phyloP scores from a whole-genome alignment of 208 protist genomes.

The Leishmania major region DNA sequence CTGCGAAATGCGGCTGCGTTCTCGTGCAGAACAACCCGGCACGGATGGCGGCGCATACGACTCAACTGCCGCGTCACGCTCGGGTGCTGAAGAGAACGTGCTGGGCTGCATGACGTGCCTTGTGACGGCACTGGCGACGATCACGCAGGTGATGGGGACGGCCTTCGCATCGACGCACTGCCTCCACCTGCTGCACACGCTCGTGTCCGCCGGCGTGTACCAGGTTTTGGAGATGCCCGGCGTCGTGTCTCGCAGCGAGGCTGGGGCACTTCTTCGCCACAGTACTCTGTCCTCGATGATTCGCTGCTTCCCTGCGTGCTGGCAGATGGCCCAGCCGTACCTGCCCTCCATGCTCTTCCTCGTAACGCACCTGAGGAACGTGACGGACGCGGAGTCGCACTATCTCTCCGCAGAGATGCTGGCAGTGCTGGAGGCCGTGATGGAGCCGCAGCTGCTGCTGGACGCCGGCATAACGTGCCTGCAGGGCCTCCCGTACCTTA shows the following conservation, averaged over 20 bases:
- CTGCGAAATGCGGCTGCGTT: slow-evolving; percentile 33
- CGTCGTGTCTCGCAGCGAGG: slow-evolving; percentile 41
- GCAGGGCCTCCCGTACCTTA: slow-evolving; percentile 56
- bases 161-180: slow-evolving; percentile 62
- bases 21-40: neutral
- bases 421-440: slow-evolving; percentile 81
- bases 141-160: slow-evolving; percentile 72
- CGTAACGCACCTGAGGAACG: slow-evolving; percentile 47
- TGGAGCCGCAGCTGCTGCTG: slow-evolving; percentile 87
- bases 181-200: slow-evolving; percentile 49
- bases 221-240: slow-evolving; percentile 55
- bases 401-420: slow-evolving; percentile 76
- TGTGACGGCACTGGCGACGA: slow-evolving; percentile 57
- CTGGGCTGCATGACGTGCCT: slow-evolving; percentile 41
- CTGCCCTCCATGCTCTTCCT: slow-evolving; percentile 59
- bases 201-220: slow-evolving; percentile 55
- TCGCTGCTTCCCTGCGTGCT: slow-evolving; percentile 77
- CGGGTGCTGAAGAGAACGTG: slow-evolving; percentile 27
- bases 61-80: neutral
- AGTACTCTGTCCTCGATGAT: slow-evolving; percentile 60
- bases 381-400: slow-evolving; percentile 76
- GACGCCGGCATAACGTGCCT: slow-evolving; percentile 67
- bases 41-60: neutral
- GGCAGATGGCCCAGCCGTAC: slow-evolving; percentile 86
- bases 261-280: slow-evolving; percentile 72